Base-by-base conservation (phyloP, 768 basidiomycete genomes). In the Leccinum uliginosum region DNA sequence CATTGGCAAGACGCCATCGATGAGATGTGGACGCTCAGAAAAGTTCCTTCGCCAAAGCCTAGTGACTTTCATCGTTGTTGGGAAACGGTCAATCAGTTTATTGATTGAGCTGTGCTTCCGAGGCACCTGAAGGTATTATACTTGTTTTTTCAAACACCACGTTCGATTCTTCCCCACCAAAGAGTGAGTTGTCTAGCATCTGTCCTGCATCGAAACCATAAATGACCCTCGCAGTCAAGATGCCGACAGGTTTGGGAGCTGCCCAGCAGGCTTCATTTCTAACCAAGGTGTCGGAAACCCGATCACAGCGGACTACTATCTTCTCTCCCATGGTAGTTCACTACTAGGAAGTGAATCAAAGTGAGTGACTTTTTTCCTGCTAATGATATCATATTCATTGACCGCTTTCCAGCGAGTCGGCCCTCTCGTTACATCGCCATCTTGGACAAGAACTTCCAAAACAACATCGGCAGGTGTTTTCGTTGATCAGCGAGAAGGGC, bases 341-440 rank as follows among this genome's bases (percentile, higher is more conserved):
- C 34, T 27, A 27, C 71, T 80, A 52, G 85, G 80, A 55, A 83
- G 80, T 27, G 27, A 27, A 8, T 27, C 27, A 27, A 27, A 27
- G 8, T 81, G 61, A 66, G 78, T 72, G 17, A 19, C 11, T 56
- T 1, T 35, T 55, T 2, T 30, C 12, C n/a, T 2, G 19, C 51
- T 51, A 1, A 8, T 38, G 1, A 4, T 38, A 62, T 32, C 50
- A 30, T 27, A 50, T 44, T 51, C 29, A 9, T 4, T 49, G 34
- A 51, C 9, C 30, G 1, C 43, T 64, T 58, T 51, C 27, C 59
- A 84, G 83, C 83, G 2, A 81, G 79, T 57, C 73, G 81, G 6
- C 83, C 85, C 0, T 73, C 76, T 0, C 85, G 85, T 56, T 86
- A 85, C 46, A 76, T 82, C 8, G 74, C 86, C 15, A 70, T 86